phyloP scores from a whole-genome alignment of 495 filamentous ascomycete species.

The Xylaria palmicola region DNA sequence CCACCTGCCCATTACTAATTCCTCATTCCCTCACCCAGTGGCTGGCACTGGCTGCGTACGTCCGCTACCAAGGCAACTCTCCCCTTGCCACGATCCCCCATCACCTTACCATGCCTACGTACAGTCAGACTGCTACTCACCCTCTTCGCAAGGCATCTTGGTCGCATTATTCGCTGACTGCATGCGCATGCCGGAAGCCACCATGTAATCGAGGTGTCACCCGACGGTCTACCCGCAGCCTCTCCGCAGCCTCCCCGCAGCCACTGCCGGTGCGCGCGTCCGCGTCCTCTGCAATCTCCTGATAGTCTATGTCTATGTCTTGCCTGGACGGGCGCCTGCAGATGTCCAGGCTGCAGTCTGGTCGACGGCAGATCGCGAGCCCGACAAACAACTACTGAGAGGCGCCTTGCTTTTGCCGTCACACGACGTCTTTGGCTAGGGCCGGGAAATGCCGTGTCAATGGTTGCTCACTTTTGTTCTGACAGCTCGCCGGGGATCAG shows the following conservation, averaged over 20 bases:
- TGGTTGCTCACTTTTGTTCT: too few species aligned
- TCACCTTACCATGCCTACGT: neutral
- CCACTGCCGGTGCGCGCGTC: neutral
- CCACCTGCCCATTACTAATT: neutral
- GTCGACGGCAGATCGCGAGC: constrained; percentile 2
- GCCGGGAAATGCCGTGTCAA: neutral
- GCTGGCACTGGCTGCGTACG: too few species aligned
- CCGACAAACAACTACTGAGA: constrained; percentile 6
- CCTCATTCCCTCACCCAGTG: neutral
- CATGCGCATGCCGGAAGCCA: constrained; percentile 11
- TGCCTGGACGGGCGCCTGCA: constrained; percentile 17
- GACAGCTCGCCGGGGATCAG: too few species aligned
- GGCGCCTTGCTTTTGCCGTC: neutral
- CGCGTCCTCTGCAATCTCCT: too few species aligned
- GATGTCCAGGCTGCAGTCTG: constrained; percentile 19
- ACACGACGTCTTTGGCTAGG: neutral
- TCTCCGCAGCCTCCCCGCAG: neutral
- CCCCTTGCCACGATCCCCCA: too few species aligned
- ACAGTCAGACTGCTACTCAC: neutral
- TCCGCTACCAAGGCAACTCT: too few species aligned
- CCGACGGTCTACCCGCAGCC: neutral
- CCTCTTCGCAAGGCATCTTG: neutral
- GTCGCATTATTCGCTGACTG: constrained; percentile 12
- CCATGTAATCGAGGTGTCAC: constrained; percentile 4
- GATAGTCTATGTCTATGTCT: neutral